Percentiles rank a stretch among this genome's conserved stretches.
Conservation (phyloP, 169 alveolate species). For the Theileria luwenshuni region DNA sequence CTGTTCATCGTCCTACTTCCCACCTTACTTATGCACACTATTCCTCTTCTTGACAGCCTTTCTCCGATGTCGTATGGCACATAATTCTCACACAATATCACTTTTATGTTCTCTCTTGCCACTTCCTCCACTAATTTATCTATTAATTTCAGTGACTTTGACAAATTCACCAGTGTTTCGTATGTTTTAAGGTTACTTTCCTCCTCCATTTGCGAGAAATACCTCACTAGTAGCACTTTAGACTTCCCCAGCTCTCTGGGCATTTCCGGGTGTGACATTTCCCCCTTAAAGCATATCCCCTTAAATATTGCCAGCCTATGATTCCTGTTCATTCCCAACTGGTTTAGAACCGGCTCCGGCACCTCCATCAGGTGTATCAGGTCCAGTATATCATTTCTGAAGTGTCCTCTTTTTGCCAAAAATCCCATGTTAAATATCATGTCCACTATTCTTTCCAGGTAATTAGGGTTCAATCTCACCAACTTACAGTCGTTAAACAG, state of each 20-base stretch:
- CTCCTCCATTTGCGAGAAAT: neutral
- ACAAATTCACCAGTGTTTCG: conserved; percentile 30
- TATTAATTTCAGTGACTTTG: neutral
- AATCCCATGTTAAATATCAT: conserved; percentile 39
- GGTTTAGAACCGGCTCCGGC: conserved; percentile 10
- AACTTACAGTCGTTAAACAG: conserved; percentile 16
- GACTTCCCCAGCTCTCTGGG: neutral
- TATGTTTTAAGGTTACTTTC: neutral
- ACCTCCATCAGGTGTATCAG: conserved; percentile 34
- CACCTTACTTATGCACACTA: conserved; percentile 42
- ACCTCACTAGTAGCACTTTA: conserved; percentile 21
- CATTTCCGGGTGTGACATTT: conserved; percentile 39
- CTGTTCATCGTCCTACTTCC: conserved; percentile 10
- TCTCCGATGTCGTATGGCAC: conserved; percentile 25
- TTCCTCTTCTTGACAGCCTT: conserved; percentile 21
- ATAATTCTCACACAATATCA: conserved; percentile 27
- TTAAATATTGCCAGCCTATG: conserved; percentile 40
- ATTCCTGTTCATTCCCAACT: conserved; percentile 20
- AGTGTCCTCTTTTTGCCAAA: conserved; percentile 51
- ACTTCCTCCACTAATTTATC: conserved; percentile 22
- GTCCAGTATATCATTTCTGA: conserved; percentile 42
- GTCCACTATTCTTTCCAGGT: conserved; percentile 12
- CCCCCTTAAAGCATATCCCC: conserved; percentile 44
- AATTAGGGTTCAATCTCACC: conserved; percentile 1
- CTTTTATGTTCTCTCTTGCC: conserved; percentile 14